Evolutionary conservation across 1,284 basidiomycete genomes (phyloP), one percentile per base, ranked within the genome.

Genomic region (Tausonia pullulans): DNA sequence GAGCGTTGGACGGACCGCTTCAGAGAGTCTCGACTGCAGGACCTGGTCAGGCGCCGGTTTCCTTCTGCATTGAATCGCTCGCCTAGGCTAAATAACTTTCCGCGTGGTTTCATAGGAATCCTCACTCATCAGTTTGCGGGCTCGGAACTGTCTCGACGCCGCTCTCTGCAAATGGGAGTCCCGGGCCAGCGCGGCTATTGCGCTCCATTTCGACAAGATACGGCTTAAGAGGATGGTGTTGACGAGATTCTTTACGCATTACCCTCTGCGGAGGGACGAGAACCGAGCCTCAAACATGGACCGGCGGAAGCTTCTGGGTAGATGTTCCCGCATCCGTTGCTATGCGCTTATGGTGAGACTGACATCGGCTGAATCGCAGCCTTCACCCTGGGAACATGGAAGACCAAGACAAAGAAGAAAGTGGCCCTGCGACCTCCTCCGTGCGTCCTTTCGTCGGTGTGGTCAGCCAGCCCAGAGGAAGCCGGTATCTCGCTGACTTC

Each of bases 191-290:
- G 53, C 62, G 4, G 64, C 64, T 5, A 51, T 54, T 5, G 64
- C 64, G 2, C 48, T 65, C 43, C 64, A 65, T 50, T 65, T 65
- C 51, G 48, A 65, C 60, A 65, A 65, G 60, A 43, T 40, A 2
- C 39, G 51, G 14, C 27, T 49, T 7, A 65, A 65, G 55, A 46
- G 52, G 16, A 44, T 39, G 46, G 60, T 50, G 2, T 48, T 61
- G 45, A 7, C 13, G 40, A 13, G 45, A 11, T 8, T 53, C 27
- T 41, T 44, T 4, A 58, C 40, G 5, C 52, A 50, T 48, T 16
- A 60, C 7, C 63, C 63, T 6, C 11, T 39, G 8, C 45, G 11
- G 45, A 53, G 58, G n/a, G 58, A 64, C 10, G 51, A 41, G 10
- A 60, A 64, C 43, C 51, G 44, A 1, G 58, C 58, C 13, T 9